These are phyloP conservation scores for Globisporangium megalacanthum DNA, from an alignment of 352 stramenopile species.

Conservation along the genomic window DNA sequence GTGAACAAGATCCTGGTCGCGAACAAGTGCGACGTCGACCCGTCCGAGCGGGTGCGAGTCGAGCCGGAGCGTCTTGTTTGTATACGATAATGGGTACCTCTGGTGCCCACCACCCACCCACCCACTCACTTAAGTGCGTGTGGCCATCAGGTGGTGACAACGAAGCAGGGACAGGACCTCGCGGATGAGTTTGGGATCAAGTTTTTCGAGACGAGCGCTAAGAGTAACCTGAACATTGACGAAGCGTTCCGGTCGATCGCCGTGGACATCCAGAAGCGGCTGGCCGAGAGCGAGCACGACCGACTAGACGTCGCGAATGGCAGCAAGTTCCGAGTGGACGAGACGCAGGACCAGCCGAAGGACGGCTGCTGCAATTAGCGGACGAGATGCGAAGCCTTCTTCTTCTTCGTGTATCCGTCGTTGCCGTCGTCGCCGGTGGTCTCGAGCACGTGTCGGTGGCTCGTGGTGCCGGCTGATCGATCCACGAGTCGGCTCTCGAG, in stretches of 20 bases:
- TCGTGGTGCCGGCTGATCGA: too few species aligned
- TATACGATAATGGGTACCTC: neutral
- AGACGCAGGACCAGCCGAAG: constrained; percentile 70
- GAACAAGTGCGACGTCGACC: constrained; percentile 99
- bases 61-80: neutral
- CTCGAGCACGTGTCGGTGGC: neutral
- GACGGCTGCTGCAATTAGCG: constrained; percentile 70
- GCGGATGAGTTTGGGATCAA: constrained; percentile 93
- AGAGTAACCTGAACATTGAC: constrained; percentile 93
- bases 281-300: constrained; percentile 84
- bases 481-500: too few species aligned
- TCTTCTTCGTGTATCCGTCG: neutral
- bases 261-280: constrained; percentile 86
- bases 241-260: constrained; percentile 84
- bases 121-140: neutral
- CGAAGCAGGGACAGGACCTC: constrained; percentile 90
- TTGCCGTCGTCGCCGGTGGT: neutral
- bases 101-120: too few species aligned
- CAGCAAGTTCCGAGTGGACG: constrained; percentile 83
- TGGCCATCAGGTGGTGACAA: constrained; percentile 69
- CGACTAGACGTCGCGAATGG: constrained; percentile 86
- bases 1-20: constrained; percentile 99
- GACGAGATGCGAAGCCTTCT: neutral
- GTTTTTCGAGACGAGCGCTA: constrained; percentile 94
- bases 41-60: constrained; percentile 87